Evolutionary conservation across 2,329 filamentous ascomycete species (phyloP), one percentile per base, ranked within the genome.

Genomic region (Clarireedia monteithiana): DNA sequence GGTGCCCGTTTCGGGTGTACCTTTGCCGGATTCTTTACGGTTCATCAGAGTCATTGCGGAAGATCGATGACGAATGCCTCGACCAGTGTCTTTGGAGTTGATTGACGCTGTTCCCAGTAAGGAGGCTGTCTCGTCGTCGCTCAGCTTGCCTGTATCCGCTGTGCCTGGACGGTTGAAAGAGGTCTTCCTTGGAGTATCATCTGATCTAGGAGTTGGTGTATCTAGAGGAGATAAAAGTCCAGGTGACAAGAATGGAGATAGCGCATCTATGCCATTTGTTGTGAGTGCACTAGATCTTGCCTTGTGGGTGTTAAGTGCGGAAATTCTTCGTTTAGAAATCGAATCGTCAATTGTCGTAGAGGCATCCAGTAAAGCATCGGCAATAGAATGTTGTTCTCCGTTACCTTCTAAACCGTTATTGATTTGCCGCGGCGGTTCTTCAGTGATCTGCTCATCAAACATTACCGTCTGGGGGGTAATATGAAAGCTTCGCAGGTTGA

Each of bases 331-430:
- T 66, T 76, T 79, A 2, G 81, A 73, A 6, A 81, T 71, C 0
- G 83, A 75, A 61, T 87, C 84, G 65, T 92, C 87, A 60, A 94
- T 90, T 0, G 88, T 91, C 73, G 89, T 91, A 1, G 91, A 95
- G 6, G 94, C 94, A 70, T 97, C 94, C 30, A 95, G 77, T 15
- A 97, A 76, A 5, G 94, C 94, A 71, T 97, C 92, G 3, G 89
- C 84, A 62, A 97, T 94, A 0, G 91, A 95, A 63, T 89, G 88
- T 39, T 69, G 70, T 34, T 56, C 61, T 54, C 69, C 64, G 30
- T 67, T 63, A 53, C 69, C 63, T 53, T 68, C 67, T 10, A 71
- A 60, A 15, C 73, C 71, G 44, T 67, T 62, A 59, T 73, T 64
- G 26, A 66, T 58, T 58, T 68, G 59, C 62, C 67, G 66, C 12